Evolutionary conservation across 2,329 filamentous ascomycete genomes (phyloP), one percentile per base, ranked within the genome.

Genomic region (Talaromyces sp.): DNA sequence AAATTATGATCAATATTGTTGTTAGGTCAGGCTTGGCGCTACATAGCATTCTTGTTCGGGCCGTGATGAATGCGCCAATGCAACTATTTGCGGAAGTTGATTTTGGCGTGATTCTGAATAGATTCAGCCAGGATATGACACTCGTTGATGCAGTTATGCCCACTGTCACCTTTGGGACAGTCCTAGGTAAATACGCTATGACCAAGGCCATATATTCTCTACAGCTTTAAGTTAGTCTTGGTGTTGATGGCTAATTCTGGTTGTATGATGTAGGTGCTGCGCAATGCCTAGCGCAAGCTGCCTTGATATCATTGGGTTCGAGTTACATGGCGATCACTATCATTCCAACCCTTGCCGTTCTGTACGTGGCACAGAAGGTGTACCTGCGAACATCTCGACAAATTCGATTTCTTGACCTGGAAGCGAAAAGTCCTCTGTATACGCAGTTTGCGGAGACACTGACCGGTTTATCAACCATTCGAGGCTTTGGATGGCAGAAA

Each of bases 361-460:
- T 86, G 0, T 87, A 81, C 60, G 59, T 76, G 2, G 68, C 87
- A 0, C 85, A 87, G 63, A 81, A 77, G 57, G 78, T 85, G 51
- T 88, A 88, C 64, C 76, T 88, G 2, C 77, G 82, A 0, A 88
- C 85, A 0, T 87, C 85, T 1, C 75, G 85, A 0, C 86, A 88
- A 68, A 69, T 89, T 7, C 79, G 86, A 56, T 77, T 86, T 23
- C 69, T 89, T 5, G 86, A 88, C 53, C 77, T 89, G 0, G 86
- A 88, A 69, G 79, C 82, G 1, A 87, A 87, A 65, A 81, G 81
- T 0, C 85, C 85, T 0, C 72, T 87, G 0, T 86, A 83, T 73
- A 82, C 78, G 16, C 75, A 86, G 62, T 87, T 86, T 65, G 75
- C 81, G 30, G 84, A 87, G 63, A 82, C 81, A 1, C 76, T 86